A percentile compares a stretch with the other conserved stretches of the same genome.
These are phyloP conservation scores for Teunomyces tritomae DNA, from an alignment of 805 yeast species.

Conservation along the genomic window DNA sequence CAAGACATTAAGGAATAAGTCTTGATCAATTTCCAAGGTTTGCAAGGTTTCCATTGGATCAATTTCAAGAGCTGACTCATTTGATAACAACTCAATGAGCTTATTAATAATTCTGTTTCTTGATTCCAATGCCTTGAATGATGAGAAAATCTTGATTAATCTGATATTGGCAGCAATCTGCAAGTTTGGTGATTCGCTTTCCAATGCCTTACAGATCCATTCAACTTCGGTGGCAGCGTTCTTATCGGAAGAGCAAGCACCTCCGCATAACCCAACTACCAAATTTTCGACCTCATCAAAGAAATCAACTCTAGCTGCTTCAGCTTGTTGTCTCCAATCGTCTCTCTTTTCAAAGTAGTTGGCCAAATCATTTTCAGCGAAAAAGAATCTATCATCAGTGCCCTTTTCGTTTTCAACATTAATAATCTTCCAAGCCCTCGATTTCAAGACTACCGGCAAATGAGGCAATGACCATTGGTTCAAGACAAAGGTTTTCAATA, in stretches of 20 bases:
- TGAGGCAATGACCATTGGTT: conserved; percentile 54
- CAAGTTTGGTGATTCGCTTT: conserved; percentile 34
- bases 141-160: conserved; percentile 52
- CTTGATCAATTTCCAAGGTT: conserved; percentile 51
- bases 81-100: conserved; percentile 54
- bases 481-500: conserved; percentile 59
- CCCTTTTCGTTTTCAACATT: conserved; percentile 22
- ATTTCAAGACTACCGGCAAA: conserved; percentile 48
- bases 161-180: conserved; percentile 49
- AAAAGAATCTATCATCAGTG: conserved; percentile 31
- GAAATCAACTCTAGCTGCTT: conserved; percentile 48
- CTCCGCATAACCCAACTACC: conserved; percentile 57
- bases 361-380: conserved; percentile 29
- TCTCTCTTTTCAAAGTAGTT: conserved; percentile 38
- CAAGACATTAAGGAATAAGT: conserved; percentile 57
- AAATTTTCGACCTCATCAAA: conserved; percentile 51
- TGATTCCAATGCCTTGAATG: conserved; percentile 51
- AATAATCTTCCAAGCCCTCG: conserved; percentile 35
- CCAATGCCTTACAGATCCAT: conserved; percentile 56
- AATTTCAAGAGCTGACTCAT: conserved; percentile 30
- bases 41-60: conserved; percentile 51
- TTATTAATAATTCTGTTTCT: conserved; percentile 53
- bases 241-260: conserved; percentile 48
- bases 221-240: conserved; percentile 49
- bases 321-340: conserved; percentile 42